Base-by-base conservation (phyloP, 345 rosid genomes). In the Brassica cretica region DNA sequence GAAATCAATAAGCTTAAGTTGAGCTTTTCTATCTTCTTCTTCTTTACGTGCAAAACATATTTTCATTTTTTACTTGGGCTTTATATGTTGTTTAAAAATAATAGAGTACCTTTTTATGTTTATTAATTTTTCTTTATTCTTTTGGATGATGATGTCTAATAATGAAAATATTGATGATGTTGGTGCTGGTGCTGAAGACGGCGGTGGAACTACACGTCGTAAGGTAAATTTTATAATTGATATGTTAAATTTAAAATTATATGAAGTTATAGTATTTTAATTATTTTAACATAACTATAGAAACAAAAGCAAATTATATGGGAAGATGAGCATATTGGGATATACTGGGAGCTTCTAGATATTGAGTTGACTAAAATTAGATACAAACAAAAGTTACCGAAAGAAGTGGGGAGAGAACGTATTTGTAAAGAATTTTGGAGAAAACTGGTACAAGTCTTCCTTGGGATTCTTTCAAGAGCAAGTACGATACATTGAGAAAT, bases 341-440 rank as follows among this genome's bases (percentile, higher is more conserved):
- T 69, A 51, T 51, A 49, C 18, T 69, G 8, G 41, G 62, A 69
- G 72, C 29, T 69, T 69, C 10, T 69, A 10, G 73, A 69, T 69
- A 16, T 2, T 15, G 73, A 69, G 9, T 51, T 69, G 27, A 27
- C 44, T 21, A 69, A 29, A 39, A 39, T 9, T 39, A 9, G 11
- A 39, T 39, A 39, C 46, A 39, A 3, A 39, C 12, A 39, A 9
- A 39, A 39, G 46, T 39, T 39, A 39, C 46, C 46, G 10, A 39
- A 39, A 39, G 46, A 39, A 39, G 46, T 39, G 2, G 41, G 41
- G 14, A 10, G 46, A 39, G 46, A 39, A 12, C 46, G 5, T 39
- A 39, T 39, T 39, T 39, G 46, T 8, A 39, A 39, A 39, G 46
- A 21, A 21, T 44, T 12, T 44, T 44, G 4, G 53, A 44, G 53